Conservation (phyloP, 139 green algal species). For the Auxenochlorella protothecoides region DNA sequence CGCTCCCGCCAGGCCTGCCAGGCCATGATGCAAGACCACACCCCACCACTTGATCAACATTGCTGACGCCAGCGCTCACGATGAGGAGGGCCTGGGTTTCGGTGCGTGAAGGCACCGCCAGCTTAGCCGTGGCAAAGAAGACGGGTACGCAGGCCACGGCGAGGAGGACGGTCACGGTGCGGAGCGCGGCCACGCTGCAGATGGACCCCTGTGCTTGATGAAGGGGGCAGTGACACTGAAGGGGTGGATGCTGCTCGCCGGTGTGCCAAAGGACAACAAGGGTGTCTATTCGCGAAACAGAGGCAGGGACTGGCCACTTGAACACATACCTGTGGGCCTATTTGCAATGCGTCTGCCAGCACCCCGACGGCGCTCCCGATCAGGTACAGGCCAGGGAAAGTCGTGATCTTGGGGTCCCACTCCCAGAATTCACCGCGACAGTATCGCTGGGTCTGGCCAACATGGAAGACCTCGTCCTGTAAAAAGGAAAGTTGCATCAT, state of each 20-base stretch:
- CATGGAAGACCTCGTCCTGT: slow-evolving; percentile 91
- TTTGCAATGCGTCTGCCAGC: neutral
- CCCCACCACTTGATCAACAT: neutral
- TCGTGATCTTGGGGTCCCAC: slow-evolving; percentile 94
- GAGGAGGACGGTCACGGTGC: slow-evolving; percentile 50
- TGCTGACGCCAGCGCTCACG: neutral
- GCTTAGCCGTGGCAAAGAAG: neutral
- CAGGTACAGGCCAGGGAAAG: slow-evolving; percentile 83
- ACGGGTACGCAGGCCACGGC: slow-evolving; percentile 32
- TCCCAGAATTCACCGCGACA: slow-evolving; percentile 50
- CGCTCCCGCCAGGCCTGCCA: too few species aligned
- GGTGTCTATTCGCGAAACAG: neutral
- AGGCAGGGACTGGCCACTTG: neutral
- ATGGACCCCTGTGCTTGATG: too few species aligned
- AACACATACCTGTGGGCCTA: neutral
- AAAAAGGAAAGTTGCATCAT: neutral
- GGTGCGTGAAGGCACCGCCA: too few species aligned
- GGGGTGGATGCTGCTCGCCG: neutral
- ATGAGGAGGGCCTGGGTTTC: neutral
- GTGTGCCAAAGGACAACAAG: neutral
- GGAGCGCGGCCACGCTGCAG: slow-evolving; percentile 46
- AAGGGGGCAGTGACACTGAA: too few species aligned
- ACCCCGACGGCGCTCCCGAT: slow-evolving; percentile 22
- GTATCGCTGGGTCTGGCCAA: slow-evolving; percentile 76
- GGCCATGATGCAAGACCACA: too few species aligned